phyloP scores from a whole-genome alignment of 352 stramenopile species.

The Phytophthora melonis region DNA sequence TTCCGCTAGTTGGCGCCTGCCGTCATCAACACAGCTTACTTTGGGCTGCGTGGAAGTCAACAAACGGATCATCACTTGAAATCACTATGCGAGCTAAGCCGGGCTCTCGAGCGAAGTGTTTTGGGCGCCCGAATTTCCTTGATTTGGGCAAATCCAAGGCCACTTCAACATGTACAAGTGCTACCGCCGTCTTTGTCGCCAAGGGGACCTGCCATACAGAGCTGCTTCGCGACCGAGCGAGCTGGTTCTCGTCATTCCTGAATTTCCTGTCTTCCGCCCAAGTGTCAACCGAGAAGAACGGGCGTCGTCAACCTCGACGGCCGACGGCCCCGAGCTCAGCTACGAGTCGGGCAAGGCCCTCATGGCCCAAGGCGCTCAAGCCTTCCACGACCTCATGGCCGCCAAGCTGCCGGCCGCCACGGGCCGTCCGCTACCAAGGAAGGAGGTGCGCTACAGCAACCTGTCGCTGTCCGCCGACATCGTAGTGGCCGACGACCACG shows the following conservation, averaged over 20 bases:
- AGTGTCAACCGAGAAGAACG: not conserved
- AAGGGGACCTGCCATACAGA: not conserved
- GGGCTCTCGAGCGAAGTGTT: not conserved
- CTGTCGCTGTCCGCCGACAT: slow-evolving; percentile 5
- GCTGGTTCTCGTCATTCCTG: not conserved
- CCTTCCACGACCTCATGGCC: slow-evolving; percentile 2
- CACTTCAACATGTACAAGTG: not conserved
- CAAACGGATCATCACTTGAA: not conserved
- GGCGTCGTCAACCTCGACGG: not conserved
- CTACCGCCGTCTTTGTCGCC: not conserved
- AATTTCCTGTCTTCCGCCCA: not conserved
- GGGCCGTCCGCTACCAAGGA: not conserved
- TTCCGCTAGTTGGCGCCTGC: not conserved
- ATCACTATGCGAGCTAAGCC: not conserved
- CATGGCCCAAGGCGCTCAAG: not conserved
- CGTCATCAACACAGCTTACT: not conserved
- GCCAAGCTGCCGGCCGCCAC: not conserved
- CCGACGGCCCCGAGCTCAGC: not conserved
- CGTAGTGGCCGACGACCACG: slow-evolving; percentile 6
- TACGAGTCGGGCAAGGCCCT: slow-evolving; percentile 5
- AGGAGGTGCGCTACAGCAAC: slow-evolving; percentile 7
- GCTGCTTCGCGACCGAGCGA: not conserved
- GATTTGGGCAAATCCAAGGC: not conserved
- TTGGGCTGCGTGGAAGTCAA: not conserved
- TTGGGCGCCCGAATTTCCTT: not conserved